Evolutionary conservation across 2,329 filamentous ascomycete genomes (phyloP), one percentile per base, ranked within the genome.

Genomic region (Arthrobotrys entomopaga): DNA sequence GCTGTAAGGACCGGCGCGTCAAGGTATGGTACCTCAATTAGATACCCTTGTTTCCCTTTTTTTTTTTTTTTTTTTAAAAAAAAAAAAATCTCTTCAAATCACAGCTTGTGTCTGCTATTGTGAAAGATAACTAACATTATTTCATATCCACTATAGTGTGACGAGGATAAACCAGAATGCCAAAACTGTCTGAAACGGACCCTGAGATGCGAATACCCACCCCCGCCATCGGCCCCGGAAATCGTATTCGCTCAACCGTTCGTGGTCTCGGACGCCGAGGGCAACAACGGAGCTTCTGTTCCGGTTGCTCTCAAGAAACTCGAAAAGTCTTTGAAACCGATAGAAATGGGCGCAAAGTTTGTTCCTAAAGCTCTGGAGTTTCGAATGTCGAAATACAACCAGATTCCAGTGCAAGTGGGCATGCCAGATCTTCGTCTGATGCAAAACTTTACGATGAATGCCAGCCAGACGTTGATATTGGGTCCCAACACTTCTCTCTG

Each of bases 321-420:
- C 34, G 70, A 67, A 38, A 75, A 69, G 57, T 67, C 63, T 38
- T 52, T 67, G 34, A 75, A 75, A 26, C 70, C 70, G 3, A 73
- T 73, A 38, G 61, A 72, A n/a, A 42, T 72, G n/a, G 67, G 69
- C 13, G 19, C 48, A 20, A 43, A 61, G 20, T 73, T 65, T 49
- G 46, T 73, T 20, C 61, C 69, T 19, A 60, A 61, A 29, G 64
- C 70, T 4, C 29, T 67, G n/a, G 70, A 75, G 56, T 69, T 73
- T 54, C 61, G 69, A 19, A 73, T 73, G 69, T 73, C 69, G 16
- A 73, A 73, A 50, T 73, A 73, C 56, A 73, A 73, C 50, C 69
- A 73, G 49, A 73, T 73, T 16, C 69, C 69, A 3, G 63, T 67
- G 11, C 70, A 75, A 54, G 70, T 75, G n/a, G 64, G 64, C 53